These are phyloP conservation scores for Catenaria anguillulae DNA, from an alignment of 371 early-diverging fungal genomes.

Conservation along the genomic window DNA sequence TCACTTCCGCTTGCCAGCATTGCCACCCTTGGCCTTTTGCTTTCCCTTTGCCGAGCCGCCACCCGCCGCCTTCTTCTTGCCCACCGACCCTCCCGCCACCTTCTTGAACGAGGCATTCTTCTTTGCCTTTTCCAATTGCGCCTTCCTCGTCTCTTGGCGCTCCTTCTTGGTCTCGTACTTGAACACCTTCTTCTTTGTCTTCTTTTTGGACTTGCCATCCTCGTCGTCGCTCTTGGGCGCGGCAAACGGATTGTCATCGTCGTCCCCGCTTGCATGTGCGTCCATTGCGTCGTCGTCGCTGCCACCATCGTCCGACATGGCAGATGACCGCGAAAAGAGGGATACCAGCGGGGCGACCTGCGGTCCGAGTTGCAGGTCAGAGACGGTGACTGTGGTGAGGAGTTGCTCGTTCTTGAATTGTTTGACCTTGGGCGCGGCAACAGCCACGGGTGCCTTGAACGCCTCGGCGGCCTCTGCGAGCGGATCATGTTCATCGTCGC, in stretches of 20 bases:
- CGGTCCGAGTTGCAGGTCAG: background rate
- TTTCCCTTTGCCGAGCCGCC: no score
- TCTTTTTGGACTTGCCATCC: background rate
- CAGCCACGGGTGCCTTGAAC: background rate
- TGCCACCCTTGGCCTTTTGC: no score
- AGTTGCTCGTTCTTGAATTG: background rate
- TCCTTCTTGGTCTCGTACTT: conserved; percentile 1
- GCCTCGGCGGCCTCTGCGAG: no score
- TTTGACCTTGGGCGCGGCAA: no score
- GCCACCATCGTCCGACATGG: background rate
- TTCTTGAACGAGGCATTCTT: no score
- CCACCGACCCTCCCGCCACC: no score
- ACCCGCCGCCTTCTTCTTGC: no score
- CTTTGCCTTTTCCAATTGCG: background rate
- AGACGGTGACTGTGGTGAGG: background rate
- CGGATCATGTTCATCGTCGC: background rate
- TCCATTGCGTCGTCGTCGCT: background rate
- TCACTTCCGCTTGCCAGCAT: no score
- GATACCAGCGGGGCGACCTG: background rate
- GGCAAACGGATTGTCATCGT: background rate
- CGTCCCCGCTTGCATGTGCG: background rate
- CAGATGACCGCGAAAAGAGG: background rate
- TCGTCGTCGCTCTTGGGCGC: background rate
- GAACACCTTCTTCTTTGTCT: background rate
- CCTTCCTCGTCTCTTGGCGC: background rate